These are phyloP conservation scores for Balakata baccata DNA, from an alignment of 345 rosid species.

Conservation along the genomic window DNA sequence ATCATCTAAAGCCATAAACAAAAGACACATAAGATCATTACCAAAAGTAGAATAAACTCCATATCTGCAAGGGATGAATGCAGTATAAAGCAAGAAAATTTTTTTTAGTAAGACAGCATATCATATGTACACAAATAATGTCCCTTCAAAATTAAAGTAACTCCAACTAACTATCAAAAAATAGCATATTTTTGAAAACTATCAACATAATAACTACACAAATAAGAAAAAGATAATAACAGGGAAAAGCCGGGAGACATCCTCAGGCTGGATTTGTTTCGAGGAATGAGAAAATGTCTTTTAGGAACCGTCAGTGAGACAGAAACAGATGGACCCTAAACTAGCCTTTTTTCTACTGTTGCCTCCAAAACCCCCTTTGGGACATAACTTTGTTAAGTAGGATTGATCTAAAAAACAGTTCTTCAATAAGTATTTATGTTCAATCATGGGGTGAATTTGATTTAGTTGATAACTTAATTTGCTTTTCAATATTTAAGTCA, in stretches of 20 bases:
- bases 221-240: background rate
- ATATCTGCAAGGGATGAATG: conserved; percentile 7
- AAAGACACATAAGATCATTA: conserved; percentile 2
- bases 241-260: background rate
- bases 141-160: background rate
- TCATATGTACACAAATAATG: background rate
- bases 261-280: background rate
- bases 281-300: background rate
- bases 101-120: background rate
- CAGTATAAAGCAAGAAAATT: background rate
- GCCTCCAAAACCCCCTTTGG: conserved; percentile 49
- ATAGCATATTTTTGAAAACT: background rate
- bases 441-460: background rate
- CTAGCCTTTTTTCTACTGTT: conserved; percentile 51
- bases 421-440: background rate
- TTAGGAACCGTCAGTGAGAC: background rate
- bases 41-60: conserved; percentile 9
- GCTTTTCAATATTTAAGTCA: background rate
- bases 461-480: background rate
- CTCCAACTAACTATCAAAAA: background rate
- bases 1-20: conserved; percentile 4
- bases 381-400: conserved; percentile 2
- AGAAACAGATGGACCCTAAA: background rate
- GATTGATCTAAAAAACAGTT: background rate
- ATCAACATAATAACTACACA: background rate